Evolutionary conservation across 768 basidiomycete species (phyloP).

Genomic region (Mycena filopes): DNA sequence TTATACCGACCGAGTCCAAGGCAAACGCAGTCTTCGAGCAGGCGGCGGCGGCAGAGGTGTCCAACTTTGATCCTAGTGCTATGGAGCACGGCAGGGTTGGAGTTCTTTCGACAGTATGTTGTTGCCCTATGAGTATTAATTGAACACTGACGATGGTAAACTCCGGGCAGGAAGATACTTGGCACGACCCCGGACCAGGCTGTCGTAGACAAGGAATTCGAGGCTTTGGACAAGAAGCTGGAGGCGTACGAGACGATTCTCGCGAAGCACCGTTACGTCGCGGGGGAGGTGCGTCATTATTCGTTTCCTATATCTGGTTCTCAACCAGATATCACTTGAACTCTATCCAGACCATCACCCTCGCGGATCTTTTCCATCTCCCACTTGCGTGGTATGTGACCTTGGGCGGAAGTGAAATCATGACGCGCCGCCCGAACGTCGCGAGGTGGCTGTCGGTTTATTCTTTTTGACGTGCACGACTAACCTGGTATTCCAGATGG

Average conservation of each 20-base stretch:
- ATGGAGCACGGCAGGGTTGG: not conserved
- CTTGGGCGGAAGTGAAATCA: not conserved
- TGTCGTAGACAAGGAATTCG: constrained; percentile 29
- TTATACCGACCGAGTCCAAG: constrained; percentile 46
- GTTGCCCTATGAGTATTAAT: too few species aligned
- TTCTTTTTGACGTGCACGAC: not conserved
- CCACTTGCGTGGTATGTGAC: constrained; percentile 40
- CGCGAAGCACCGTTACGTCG: constrained; percentile 51
- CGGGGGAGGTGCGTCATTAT: constrained; percentile 47
- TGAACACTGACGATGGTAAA: not conserved
- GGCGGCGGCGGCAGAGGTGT: constrained; percentile 16
- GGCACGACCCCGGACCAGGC: constrained; percentile 42
- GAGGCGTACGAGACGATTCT: constrained; percentile 56
- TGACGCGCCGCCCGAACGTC: too few species aligned
- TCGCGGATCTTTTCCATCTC: constrained; percentile 44
- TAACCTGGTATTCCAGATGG: too few species aligned
- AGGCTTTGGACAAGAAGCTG: constrained; percentile 45
- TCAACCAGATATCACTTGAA: not conserved
- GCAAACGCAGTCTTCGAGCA: constrained; percentile 41
- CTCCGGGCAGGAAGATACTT: too few species aligned
- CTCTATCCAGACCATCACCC: too few species aligned
- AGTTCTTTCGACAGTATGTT: constrained; percentile 1
- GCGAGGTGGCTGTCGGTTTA: not conserved
- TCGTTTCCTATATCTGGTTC: not conserved
- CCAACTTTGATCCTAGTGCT: constrained; percentile 13